A percentile compares a stretch with the other conserved stretches of the same genome.
Evolutionary conservation across 768 basidiomycete genomes (phyloP).

Genomic region (Suillus lakei): DNA sequence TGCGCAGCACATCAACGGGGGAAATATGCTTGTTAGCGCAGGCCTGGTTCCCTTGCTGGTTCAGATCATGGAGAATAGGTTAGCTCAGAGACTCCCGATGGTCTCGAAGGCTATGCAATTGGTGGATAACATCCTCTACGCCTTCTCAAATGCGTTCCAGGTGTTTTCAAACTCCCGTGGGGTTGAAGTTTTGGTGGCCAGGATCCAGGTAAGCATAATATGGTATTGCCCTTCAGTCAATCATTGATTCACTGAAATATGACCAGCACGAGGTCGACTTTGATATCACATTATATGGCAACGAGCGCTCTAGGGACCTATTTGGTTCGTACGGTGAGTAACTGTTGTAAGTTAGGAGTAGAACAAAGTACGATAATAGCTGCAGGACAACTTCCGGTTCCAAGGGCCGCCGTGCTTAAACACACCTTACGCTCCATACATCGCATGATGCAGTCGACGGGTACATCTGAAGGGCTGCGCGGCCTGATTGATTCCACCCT

Average conservation of each 20-base stretch:
- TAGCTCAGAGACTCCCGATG: conserved; percentile 69
- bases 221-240: neutral
- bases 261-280: conserved; percentile 68
- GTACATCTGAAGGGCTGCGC: conserved; percentile 91
- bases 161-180: conserved; percentile 86
- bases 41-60: conserved; percentile 89
- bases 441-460: conserved; percentile 96
- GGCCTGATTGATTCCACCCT: conserved; percentile 92
- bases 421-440: conserved; percentile 91
- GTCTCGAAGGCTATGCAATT: conserved; percentile 92
- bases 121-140: conserved; percentile 91
- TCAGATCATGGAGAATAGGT: conserved; percentile 83
- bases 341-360: neutral
- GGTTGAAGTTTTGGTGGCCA: conserved; percentile 80
- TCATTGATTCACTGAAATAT: conserved; percentile 17
- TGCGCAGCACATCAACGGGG: conserved; percentile 82
- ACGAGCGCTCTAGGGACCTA: conserved; percentile 49
- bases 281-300: conserved; percentile 61
- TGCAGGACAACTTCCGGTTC: conserved; percentile 73
- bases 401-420: conserved; percentile 83
- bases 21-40: conserved; percentile 93
- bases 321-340: conserved; percentile 57
- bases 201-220: conserved; percentile 73
- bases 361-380: neutral
- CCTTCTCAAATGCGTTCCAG: conserved; percentile 85